These are phyloP conservation scores for Talaromyces amestolkiae DNA, from an alignment of 2,329 filamentous ascomycete genomes.

Conservation along the genomic window DNA sequence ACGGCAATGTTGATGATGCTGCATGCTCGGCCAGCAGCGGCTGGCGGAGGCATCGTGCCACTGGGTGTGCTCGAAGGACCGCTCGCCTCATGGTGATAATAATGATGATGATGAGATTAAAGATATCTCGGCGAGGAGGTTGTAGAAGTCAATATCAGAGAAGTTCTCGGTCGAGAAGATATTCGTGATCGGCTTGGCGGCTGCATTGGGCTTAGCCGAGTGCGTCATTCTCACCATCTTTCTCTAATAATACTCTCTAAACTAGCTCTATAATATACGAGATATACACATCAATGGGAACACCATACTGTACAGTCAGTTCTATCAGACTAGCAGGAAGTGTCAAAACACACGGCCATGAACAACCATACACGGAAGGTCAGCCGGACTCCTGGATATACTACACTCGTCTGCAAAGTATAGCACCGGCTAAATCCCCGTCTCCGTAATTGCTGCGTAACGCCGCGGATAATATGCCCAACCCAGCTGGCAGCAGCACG, in stretches of 20 bases:
- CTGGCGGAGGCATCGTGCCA: constrained; percentile 4
- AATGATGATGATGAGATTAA: neutral
- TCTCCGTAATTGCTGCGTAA: constrained; percentile 5
- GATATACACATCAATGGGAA: too few relatives aligned
- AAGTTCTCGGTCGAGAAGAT: neutral
- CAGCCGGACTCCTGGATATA: neutral
- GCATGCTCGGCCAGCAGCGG: neutral
- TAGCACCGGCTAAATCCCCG: neutral
- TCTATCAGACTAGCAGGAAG: neutral
- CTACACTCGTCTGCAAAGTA: neutral
- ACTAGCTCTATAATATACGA: too few relatives aligned
- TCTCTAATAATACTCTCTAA: neutral
- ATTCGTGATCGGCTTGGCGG: constrained; percentile 8
- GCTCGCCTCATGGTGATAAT: constrained; percentile 11
- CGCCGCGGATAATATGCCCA: constrained; percentile 6
- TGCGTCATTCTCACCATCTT: constrained; percentile 1
- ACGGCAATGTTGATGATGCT: neutral
- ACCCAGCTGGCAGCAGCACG: neutral
- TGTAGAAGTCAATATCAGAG: neutral
- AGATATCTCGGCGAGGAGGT: neutral
- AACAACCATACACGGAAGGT: neutral
- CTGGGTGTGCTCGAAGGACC: constrained; percentile 9
- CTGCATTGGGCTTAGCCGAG: neutral
- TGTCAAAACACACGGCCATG: too few relatives aligned
- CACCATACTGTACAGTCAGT: neutral